These are phyloP conservation scores for Bimuria novae-zelandiae DNA, from an alignment of 2,329 filamentous ascomycete species.

Conservation along the genomic window DNA sequence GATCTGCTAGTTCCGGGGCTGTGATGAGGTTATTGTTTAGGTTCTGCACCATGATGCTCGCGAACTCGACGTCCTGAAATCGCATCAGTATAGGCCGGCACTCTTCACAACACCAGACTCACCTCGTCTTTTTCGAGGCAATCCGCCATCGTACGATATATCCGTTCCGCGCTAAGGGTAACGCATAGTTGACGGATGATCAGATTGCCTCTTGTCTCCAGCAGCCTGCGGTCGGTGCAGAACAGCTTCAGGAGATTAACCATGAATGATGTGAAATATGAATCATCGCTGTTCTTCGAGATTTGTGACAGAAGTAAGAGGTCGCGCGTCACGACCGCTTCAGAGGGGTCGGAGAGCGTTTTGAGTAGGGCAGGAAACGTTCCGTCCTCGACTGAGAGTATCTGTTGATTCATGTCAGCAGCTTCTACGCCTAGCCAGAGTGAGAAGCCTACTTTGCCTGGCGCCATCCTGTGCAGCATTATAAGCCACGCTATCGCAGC, in stretches of 20 bases:
- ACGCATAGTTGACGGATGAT: slow-evolving; percentile 96
- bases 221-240: slow-evolving; percentile 85
- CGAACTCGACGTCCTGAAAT: slow-evolving; percentile 83
- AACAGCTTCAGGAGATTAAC: slow-evolving; percentile 94
- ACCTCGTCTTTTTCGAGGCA: slow-evolving; percentile 92
- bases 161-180: slow-evolving; percentile 89
- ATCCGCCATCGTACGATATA: slow-evolving; percentile 93
- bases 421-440: neutral
- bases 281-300: slow-evolving; percentile 93
- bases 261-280: slow-evolving; percentile 98
- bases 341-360: slow-evolving; percentile 91
- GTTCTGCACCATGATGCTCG: slow-evolving; percentile 99
- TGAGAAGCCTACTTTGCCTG: slow-evolving; percentile 70
- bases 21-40: slow-evolving; percentile 99
- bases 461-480: slow-evolving; percentile 95
- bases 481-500: slow-evolving; percentile 95
- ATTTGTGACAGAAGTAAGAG: slow-evolving; percentile 93
- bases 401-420: slow-evolving; percentile 32
- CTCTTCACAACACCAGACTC: neutral
- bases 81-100: slow-evolving; percentile 6
- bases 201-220: slow-evolving; percentile 91
- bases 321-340: slow-evolving; percentile 94
- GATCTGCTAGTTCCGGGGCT: slow-evolving; percentile 87
- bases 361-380: slow-evolving; percentile 96
- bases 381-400: slow-evolving; percentile 90